These are phyloP conservation scores for Cinnamomum chago DNA, from an alignment of 164 flowering plant species.

Conservation along the genomic window DNA sequence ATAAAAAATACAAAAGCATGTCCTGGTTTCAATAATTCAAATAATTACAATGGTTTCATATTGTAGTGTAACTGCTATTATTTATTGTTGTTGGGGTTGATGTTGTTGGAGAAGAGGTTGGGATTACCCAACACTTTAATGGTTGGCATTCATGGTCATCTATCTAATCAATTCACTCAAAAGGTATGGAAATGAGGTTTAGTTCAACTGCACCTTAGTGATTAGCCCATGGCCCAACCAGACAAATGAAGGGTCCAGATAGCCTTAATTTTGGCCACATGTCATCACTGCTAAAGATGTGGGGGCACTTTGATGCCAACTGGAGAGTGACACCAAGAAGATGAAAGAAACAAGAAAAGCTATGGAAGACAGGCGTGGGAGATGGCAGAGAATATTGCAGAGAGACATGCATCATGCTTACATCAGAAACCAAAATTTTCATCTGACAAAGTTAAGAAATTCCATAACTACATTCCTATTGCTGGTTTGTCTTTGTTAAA, in stretches of 20 bases:
- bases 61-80: no score
- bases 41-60: no score
- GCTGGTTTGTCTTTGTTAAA: neutral
- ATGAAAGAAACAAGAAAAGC: constrained; percentile 2
- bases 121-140: neutral
- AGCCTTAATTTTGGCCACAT: neutral
- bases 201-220: neutral
- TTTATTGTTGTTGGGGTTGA: no score
- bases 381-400: constrained; percentile 18
- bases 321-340: neutral
- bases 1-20: no score
- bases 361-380: constrained; percentile 11
- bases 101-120: no score
- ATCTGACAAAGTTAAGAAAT: constrained; percentile 21
- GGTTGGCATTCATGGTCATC: neutral
- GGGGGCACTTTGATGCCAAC: neutral
- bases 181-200: neutral
- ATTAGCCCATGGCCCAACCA: neutral
- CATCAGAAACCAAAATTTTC: constrained; percentile 20
- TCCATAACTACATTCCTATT: neutral
- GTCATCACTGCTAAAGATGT: neutral
- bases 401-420: constrained; percentile 10
- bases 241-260: no score
- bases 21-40: no score
- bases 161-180: no score